Conservation (phyloP, 345 rosid genomes). For the Lepidium sativum region DNA sequence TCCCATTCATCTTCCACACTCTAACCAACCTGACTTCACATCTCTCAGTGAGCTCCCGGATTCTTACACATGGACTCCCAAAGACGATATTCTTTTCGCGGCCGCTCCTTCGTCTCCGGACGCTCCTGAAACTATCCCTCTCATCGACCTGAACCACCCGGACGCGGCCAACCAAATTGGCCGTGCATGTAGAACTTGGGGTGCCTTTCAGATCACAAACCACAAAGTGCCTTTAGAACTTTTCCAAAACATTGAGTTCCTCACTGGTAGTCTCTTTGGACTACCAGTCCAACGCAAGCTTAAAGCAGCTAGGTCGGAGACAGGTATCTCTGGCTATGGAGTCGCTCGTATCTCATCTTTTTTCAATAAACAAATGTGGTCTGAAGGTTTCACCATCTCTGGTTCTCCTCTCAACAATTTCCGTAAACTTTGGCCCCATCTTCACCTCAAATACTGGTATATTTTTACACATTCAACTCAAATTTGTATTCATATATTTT, state of each 20-base stretch:
- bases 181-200: slow-evolving; percentile 63
- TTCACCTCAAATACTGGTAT: slow-evolving; percentile 53
- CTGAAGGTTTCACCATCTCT: slow-evolving; percentile 80
- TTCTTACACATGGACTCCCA: slow-evolving; percentile 41
- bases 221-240: slow-evolving; percentile 45
- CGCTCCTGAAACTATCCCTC: slow-evolving; percentile 32
- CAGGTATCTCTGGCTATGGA: slow-evolving; percentile 62
- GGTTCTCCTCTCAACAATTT: slow-evolving; percentile 64
- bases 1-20: slow-evolving; percentile 44
- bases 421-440: slow-evolving; percentile 61
- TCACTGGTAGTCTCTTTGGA: slow-evolving; percentile 47
- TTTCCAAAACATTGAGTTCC: slow-evolving; percentile 41
- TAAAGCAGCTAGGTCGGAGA: slow-evolving; percentile 45
- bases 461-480: background rate
- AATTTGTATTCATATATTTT: too few species aligned
- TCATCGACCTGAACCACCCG: slow-evolving; percentile 44
- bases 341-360: slow-evolving; percentile 59
- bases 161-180: slow-evolving; percentile 32
- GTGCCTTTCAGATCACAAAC: slow-evolving; percentile 59
- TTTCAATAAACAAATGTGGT: slow-evolving; percentile 76
- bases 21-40: slow-evolving; percentile 48
- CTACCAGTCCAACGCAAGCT: slow-evolving; percentile 55
- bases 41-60: slow-evolving; percentile 43
- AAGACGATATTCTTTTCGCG: slow-evolving; percentile 21
- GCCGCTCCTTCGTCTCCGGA: slow-evolving; percentile 14